phyloP scores from a whole-genome alignment of 1,139 yeast genomes.

The Petasospora fabianii region DNA sequence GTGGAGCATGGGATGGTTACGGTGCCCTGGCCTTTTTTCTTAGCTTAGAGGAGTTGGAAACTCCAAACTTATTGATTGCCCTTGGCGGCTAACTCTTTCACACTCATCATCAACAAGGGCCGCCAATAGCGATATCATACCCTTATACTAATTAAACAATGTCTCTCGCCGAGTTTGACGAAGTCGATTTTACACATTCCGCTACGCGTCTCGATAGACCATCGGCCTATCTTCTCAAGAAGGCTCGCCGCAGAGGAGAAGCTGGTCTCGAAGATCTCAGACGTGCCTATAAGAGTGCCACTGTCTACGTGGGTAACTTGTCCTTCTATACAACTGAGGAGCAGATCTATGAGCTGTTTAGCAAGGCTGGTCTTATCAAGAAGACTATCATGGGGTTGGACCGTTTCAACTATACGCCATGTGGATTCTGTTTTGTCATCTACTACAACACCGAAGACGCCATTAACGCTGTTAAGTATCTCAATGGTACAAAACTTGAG shows the following conservation, averaged over 20 bases:
- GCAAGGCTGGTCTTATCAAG: conserved; percentile 66
- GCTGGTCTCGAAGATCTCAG: conserved; percentile 55
- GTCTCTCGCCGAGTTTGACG: conserved; percentile 40
- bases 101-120: too few relatives aligned
- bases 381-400: conserved; percentile 92
- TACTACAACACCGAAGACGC: conserved; percentile 68
- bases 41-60: too few relatives aligned
- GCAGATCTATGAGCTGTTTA: conserved; percentile 81
- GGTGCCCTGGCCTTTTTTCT: too few relatives aligned
- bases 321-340: conserved; percentile 92
- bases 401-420: conserved; percentile 82
- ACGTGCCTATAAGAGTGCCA: conserved; percentile 59
- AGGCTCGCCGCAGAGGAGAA: conserved; percentile 45
- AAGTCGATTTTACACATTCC: conserved; percentile 41
- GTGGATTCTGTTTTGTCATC: conserved; percentile 92
- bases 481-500: conserved; percentile 77
- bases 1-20: too few relatives aligned
- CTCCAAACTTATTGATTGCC: too few relatives aligned
- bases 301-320: conserved; percentile 83
- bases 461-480: conserved; percentile 72
- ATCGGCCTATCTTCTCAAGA: conserved; percentile 67
- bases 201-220: conserved; percentile 75
- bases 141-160: too few relatives aligned
- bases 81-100: too few relatives aligned
- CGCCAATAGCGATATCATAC: too few relatives aligned